Evolutionary conservation across 192 early-diverging fungal genomes (phyloP).

Genomic region (Coemansia sp.): DNA sequence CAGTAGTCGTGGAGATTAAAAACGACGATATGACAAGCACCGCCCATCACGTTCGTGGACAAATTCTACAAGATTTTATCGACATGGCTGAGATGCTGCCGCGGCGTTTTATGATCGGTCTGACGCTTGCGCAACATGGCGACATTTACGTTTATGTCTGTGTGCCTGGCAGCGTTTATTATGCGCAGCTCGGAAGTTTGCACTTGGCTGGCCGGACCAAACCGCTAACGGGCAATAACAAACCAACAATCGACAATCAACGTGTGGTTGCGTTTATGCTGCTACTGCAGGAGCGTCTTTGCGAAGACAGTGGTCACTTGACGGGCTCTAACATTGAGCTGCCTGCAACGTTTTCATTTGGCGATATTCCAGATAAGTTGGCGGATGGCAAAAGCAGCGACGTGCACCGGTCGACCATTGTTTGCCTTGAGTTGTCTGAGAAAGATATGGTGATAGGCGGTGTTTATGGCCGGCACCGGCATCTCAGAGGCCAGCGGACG

Average conservation of each 20-base stretch:
- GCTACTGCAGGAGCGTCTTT: background rate
- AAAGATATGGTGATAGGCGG: background rate
- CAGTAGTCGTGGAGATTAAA: conserved; percentile 5
- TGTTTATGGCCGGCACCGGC: conserved; percentile 1
- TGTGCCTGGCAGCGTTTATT: conserved; percentile 1
- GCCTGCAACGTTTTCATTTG: background rate
- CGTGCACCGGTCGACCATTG: background rate
- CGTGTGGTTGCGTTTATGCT: background rate
- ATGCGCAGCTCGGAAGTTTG: background rate
- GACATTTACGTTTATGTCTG: background rate
- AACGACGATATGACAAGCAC: background rate
- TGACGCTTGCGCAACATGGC: background rate
- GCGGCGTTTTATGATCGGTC: conserved; percentile 3
- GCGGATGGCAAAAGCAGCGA: background rate
- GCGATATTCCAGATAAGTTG: background rate
- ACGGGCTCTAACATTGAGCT: background rate
- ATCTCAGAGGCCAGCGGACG: conserved; percentile 1
- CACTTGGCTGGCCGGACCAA: background rate
- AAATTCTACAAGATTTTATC: background rate
- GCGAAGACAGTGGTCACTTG: background rate
- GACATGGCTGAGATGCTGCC: background rate
- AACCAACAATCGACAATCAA: background rate
- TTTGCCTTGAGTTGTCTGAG: background rate
- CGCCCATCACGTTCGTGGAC: background rate
- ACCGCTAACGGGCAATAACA: background rate